Base-by-base conservation (phyloP, 352 stramenopile species). In the Phytophthora ohioensis region DNA sequence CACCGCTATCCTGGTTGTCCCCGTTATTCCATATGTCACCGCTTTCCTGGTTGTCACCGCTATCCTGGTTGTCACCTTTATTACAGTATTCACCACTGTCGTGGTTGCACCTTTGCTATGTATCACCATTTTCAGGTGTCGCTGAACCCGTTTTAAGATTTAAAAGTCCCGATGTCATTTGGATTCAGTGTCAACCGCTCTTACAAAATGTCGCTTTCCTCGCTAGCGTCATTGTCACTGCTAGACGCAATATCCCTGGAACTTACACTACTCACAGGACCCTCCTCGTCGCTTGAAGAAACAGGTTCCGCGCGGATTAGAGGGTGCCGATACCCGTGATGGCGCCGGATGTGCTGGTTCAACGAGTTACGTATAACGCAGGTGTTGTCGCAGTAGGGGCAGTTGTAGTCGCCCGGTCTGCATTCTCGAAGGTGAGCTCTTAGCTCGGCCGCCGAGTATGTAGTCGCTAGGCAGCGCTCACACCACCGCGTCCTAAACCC, bases 311-410 rank as follows among this genome's bases (percentile, higher is more conserved):
- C 21, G 21, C 21, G 21, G 21, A 27, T 1, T 27, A 1, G 21
- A 27, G 21, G 21, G 39, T 42, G 3, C 49, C 57, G 15, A 43
- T 48, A 38, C 7, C 3, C 36, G 10, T 51, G 54, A 6, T 5
- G 54, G 6, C 41, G 21, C 8, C 54, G 13, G 3, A 52, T 41
- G 13, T 61, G 54, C 54, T 61, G 54, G 39, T 61, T 61, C 30
- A 61, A 41, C 5, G 30, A 43, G 39, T 61, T 52, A 0, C 54
- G 39, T 41, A 53, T 42, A 9, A 15, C 54, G 3, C 53, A 61
- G 15, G 52, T 27, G 41, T 52, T 27, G 0, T 39, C 54, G 13
- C 54, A 51, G 5, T 42, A 34, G 4, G 8, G 11, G 15, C 54
- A 61, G 6, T 46, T 15, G 34, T 64, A 35, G 12, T 47, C 8